Base-by-base conservation (phyloP, 2,329 filamentous ascomycete species). In the Davidsoniella eucalypti region DNA sequence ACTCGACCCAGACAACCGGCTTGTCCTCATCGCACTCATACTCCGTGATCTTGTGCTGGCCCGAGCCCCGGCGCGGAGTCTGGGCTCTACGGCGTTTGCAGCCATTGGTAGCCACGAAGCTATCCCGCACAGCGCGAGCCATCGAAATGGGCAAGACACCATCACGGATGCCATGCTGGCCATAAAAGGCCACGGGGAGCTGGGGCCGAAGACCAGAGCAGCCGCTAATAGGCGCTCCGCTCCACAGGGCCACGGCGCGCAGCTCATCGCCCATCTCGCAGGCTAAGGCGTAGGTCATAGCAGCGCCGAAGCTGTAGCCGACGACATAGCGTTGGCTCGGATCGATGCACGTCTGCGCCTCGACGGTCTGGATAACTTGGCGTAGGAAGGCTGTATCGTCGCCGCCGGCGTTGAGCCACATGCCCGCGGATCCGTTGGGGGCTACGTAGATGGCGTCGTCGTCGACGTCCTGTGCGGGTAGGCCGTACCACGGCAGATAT, bases 281-380 rank as follows among this genome's bases (percentile, higher is more conserved):
- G 3, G 66, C 66, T 14, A 68, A 55, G 4, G 63, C 59, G 54
- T 63, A 67, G 0, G 61, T 61, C 64, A 70, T 69, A 49, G 63
- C 62, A 12, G 60, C 66, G 36, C 67, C 67, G 56, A 65, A 69
- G 54, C 63, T 66, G 57, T 65, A 69, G 37, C 66, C 67, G 1
- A 65, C 66, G 23, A 65, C 61, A 57, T 69, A 71, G 50, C 65
- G 60, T 48, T 63, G 61, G 41, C 57, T 59, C 51, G 64, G 58
- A 52, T 71, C 62, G 25, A 71, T 57, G 53, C 69, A 71, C 39
- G 70, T 63, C 23, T 64, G 60, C 5, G 57, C 54, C 53, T 68
- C 62, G 26, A 69, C 57, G 8, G 58, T 59, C 25, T 61, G 57
- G 36, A 68, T 55, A 48, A 71, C 63, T 4, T 57, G 54, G 39